Percentiles rank a stretch among this genome's conserved stretches.
Evolutionary conservation across 2,329 filamentous ascomycete species (phyloP).

Genomic region (Thielaviopsis ethacetica): DNA sequence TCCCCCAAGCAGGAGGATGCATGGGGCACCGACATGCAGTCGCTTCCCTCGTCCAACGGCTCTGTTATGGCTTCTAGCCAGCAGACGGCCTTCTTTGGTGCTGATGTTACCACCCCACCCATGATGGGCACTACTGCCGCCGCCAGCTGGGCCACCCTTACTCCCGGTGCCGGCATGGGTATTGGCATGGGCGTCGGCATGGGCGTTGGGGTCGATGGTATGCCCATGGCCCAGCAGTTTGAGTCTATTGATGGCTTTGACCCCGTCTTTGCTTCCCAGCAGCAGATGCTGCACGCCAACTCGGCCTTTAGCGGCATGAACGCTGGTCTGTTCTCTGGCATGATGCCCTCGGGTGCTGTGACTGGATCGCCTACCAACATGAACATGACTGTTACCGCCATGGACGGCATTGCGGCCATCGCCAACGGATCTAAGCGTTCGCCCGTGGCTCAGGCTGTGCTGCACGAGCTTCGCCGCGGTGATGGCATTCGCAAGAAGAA

Average conservation of each 20-base stretch:
- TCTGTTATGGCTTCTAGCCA: neutral
- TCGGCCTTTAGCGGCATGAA: conserved; percentile 38
- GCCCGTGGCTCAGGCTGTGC: conserved; percentile 6
- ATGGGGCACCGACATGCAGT: conserved; percentile 49
- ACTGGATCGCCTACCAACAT: neutral
- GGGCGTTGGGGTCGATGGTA: conserved; percentile 27
- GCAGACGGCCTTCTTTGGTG: neutral
- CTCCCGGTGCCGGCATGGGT: neutral
- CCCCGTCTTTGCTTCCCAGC: conserved; percentile 34
- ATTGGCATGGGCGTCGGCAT: neutral
- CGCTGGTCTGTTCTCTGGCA: conserved; percentile 36
- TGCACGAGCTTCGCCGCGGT: conserved; percentile 52
- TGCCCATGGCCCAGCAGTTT: conserved; percentile 51
- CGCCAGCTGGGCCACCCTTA: conserved; percentile 42
- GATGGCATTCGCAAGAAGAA: conserved; percentile 99
- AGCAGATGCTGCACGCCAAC: conserved; percentile 30
- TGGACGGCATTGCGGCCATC: conserved; percentile 38
- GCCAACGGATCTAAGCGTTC: conserved; percentile 35
- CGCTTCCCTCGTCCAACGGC: conserved; percentile 45
- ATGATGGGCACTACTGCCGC: conserved; percentile 28
- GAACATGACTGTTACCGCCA: conserved; percentile 16
- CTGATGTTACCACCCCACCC: neutral
- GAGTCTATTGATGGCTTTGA: conserved; percentile 47
- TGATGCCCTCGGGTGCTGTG: conserved; percentile 24
- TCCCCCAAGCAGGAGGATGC: conserved; percentile 45